A percentile compares a stretch with the other conserved stretches of the same genome.
Conservation (phyloP, 805 yeast genomes). For the Scheffersomyces stipitis region DNA sequence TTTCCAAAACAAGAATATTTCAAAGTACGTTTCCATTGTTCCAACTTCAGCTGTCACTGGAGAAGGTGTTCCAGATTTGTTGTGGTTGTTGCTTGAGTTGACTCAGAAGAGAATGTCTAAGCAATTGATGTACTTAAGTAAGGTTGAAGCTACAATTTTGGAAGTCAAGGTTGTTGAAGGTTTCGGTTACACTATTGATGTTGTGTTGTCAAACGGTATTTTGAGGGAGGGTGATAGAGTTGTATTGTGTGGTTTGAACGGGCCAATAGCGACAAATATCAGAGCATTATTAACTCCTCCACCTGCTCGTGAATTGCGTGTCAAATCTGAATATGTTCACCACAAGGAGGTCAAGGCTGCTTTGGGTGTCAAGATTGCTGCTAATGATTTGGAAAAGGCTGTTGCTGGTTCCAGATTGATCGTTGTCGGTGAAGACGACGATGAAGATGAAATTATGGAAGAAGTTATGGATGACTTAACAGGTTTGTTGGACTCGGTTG, state of each 20-base stretch:
- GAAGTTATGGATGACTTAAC: slow-evolving; percentile 98
- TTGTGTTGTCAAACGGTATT: slow-evolving; percentile 94
- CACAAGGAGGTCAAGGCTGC: slow-evolving; percentile 99
- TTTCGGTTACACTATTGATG: slow-evolving; percentile 98
- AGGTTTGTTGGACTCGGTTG: slow-evolving; percentile 91
- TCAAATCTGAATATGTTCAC: slow-evolving; percentile 95
- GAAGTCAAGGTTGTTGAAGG: slow-evolving; percentile 99
- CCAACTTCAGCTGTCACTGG: slow-evolving; percentile 99
- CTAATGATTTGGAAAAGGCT: slow-evolving; percentile 96
- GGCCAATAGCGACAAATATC: slow-evolving; percentile 95
- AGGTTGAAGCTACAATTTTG: slow-evolving; percentile 92
- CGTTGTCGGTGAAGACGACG: slow-evolving; percentile 95
- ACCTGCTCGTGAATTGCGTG: slow-evolving; percentile 92
- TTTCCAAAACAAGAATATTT: slow-evolving; percentile 89
- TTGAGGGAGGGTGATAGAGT: slow-evolving; percentile 93
- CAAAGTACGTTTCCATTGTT: slow-evolving; percentile 92
- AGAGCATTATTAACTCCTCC: slow-evolving; percentile 97
- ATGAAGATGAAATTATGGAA: slow-evolving; percentile 95
- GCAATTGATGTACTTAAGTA: slow-evolving; percentile 92
- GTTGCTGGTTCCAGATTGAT: slow-evolving; percentile 97
- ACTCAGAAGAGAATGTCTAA: slow-evolving; percentile 99
- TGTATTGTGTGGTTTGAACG: slow-evolving; percentile 96
- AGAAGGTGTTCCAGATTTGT: slow-evolving; percentile 99
- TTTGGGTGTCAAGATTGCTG: slow-evolving; percentile 97
- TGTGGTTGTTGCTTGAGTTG: slow-evolving; percentile 90